A percentile compares a stretch with the other conserved stretches of the same genome.
Evolutionary conservation across 192 early-diverging fungal species (phyloP).

Genomic region (Backusella tuberculispora): DNA sequence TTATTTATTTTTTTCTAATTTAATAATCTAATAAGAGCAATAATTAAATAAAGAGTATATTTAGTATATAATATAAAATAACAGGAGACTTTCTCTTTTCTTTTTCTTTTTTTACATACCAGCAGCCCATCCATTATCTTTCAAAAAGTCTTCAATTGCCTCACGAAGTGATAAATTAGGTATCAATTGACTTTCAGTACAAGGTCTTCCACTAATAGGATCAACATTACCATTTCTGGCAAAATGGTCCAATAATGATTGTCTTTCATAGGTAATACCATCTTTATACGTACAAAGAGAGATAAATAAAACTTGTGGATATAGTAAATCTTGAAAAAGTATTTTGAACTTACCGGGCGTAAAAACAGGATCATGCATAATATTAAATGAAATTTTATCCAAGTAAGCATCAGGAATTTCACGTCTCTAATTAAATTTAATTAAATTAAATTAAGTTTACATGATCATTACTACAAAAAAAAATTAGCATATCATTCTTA

Average conservation of each 20-base stretch:
- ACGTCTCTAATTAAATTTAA: slow-evolving; percentile 25
- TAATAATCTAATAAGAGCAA: too few relatives aligned
- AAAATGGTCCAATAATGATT: slow-evolving; percentile 75
- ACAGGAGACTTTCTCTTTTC: too few relatives aligned
- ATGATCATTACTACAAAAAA: not conserved
- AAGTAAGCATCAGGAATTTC: slow-evolving; percentile 45
- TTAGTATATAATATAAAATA: too few relatives aligned
- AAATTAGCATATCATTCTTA: not conserved
- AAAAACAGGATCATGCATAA: slow-evolving; percentile 72
- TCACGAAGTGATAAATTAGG: slow-evolving; percentile 80
- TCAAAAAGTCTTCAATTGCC: slow-evolving; percentile 63
- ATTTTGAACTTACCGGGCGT: slow-evolving; percentile 34
- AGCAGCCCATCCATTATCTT: slow-evolving; percentile 65
- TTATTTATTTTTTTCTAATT: too few relatives aligned
- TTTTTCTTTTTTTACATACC: slow-evolving; percentile 24
- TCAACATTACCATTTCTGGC: slow-evolving; percentile 82
- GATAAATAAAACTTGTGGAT: not conserved
- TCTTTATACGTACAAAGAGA: slow-evolving; percentile 59
- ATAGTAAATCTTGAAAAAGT: not conserved
- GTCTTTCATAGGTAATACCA: slow-evolving; percentile 78
- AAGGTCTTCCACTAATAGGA: slow-evolving; percentile 69
- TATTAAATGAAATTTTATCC: slow-evolving; percentile 72
- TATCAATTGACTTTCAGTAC: slow-evolving; percentile 68
- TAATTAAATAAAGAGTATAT: too few relatives aligned
- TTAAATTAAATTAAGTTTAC: not conserved